phyloP scores from a whole-genome alignment of 1,139 yeast species.

The Pichia cactophila region DNA sequence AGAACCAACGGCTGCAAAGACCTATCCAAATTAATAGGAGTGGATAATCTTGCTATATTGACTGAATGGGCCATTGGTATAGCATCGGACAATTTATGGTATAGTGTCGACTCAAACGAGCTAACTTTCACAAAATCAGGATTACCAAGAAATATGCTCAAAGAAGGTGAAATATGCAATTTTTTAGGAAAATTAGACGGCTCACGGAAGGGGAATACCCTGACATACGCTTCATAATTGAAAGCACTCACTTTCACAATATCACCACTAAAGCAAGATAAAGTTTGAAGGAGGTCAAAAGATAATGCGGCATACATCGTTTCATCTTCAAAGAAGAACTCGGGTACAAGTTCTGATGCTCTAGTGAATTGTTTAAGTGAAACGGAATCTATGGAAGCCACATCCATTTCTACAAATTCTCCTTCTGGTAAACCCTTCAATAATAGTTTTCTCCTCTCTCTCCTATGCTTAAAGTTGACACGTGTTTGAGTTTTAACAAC shows the following conservation, averaged over 20 bases:
- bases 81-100: conserved; percentile 15
- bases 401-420: conserved; percentile 3
- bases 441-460: neutral
- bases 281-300: conserved; percentile 42
- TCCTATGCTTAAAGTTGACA: too few species aligned
- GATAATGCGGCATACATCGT: conserved; percentile 47
- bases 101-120: conserved; percentile 14
- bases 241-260: conserved; percentile 30
- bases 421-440: neutral
- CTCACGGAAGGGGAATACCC: conserved; percentile 54
- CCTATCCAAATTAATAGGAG: conserved; percentile 65
- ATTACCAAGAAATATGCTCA: conserved; percentile 43
- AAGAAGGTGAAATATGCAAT: conserved; percentile 58
- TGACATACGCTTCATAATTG: conserved; percentile 26
- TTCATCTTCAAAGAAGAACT: conserved; percentile 23
- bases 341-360: conserved; percentile 7
- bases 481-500: conserved; percentile 33
- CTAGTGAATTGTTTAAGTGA: conserved; percentile 15
- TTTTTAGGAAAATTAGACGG: conserved; percentile 41
- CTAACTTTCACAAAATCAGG: conserved; percentile 25
- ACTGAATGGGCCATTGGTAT: conserved; percentile 39
- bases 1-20: conserved; percentile 59
- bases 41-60: conserved; percentile 60
- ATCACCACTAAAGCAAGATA: conserved; percentile 70
- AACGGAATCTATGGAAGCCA: neutral